Evolutionary conservation across 2,329 filamentous ascomycete genomes (phyloP).

Genomic region (Aspergillus thermomutatus): DNA sequence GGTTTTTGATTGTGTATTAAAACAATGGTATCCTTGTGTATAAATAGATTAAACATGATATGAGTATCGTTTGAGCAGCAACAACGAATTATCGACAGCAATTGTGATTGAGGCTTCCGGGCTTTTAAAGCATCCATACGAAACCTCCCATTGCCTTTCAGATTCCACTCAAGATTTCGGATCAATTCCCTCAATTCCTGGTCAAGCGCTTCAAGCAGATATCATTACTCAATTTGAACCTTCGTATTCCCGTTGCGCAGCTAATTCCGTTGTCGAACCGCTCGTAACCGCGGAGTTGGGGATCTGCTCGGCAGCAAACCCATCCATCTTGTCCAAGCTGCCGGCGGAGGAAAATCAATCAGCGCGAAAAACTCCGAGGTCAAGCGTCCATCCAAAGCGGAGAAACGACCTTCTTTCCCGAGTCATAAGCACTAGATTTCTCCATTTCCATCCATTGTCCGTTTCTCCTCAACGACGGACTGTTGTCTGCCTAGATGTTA

Average conservation of each 20-base stretch:
- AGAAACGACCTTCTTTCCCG: conserved; percentile 10
- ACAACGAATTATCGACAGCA: not conserved
- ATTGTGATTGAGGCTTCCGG: not conserved
- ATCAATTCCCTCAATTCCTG: not conserved
- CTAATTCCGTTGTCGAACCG: not conserved
- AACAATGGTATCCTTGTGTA: conserved; percentile 21
- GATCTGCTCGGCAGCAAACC: not conserved
- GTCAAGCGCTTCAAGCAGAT: conserved; percentile 1
- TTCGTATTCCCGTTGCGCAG: not conserved
- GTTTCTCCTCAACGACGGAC: conserved; percentile 11
- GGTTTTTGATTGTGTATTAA: conserved; percentile 11
- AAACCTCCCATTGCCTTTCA: not conserved
- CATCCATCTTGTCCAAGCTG: conserved; percentile 1
- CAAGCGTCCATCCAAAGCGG: conserved; percentile 22
- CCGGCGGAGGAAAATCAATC: conserved; percentile 18
- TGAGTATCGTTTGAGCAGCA: conserved; percentile 2
- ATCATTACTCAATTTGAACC: not conserved
- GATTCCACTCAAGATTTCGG: not conserved
- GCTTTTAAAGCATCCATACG: not conserved
- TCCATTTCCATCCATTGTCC: conserved; percentile 4
- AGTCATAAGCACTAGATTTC: conserved; percentile 1
- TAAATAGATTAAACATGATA: conserved; percentile 28
- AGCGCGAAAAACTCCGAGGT: conserved; percentile 30
- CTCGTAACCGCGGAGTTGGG: conserved; percentile 1
- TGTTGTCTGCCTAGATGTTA: conserved; percentile 40